A percentile compares a stretch with the other conserved stretches of the same genome.
These are phyloP conservation scores for Eucalyptus cloeziana DNA, from an alignment of 345 rosid genomes.

Conservation along the genomic window DNA sequence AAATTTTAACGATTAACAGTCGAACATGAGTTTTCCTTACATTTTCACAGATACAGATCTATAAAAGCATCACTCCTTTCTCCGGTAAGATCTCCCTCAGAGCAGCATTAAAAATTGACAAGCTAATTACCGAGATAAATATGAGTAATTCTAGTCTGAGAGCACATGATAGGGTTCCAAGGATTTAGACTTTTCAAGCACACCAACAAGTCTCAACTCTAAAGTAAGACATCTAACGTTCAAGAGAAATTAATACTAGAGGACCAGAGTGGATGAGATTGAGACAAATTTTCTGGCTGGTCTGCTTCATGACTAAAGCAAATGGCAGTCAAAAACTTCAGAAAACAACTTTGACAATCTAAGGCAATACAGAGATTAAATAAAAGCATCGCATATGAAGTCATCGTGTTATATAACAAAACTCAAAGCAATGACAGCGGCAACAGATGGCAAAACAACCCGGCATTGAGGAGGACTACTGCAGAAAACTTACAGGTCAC, in stretches of 20 bases:
- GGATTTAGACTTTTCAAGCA: not conserved
- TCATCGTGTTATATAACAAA: not conserved
- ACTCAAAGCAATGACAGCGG: not conserved
- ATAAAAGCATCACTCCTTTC: not conserved
- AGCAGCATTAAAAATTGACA: not conserved
- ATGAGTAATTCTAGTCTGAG: not conserved
- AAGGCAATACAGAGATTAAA: not conserved
- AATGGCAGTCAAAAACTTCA: not conserved
- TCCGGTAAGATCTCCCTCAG: not conserved
- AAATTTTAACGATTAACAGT: not conserved
- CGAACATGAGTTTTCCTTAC: not conserved
- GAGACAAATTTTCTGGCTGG: not conserved
- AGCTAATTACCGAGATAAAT: not conserved
- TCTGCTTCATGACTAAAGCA: not conserved
- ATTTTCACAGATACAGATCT: not conserved
- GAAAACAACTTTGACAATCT: not conserved
- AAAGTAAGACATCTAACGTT: not conserved
- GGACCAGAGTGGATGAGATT: not conserved
- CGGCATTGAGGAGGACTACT: not conserved
- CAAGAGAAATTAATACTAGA: not conserved
- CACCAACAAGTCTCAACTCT: not conserved
- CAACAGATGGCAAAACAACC: not conserved
- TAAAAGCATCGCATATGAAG: not conserved
- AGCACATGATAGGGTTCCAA: not conserved
- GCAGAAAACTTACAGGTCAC: not conserved